Base-by-base conservation (phyloP, 305 asterid species). In the Fraxinus greggii region DNA sequence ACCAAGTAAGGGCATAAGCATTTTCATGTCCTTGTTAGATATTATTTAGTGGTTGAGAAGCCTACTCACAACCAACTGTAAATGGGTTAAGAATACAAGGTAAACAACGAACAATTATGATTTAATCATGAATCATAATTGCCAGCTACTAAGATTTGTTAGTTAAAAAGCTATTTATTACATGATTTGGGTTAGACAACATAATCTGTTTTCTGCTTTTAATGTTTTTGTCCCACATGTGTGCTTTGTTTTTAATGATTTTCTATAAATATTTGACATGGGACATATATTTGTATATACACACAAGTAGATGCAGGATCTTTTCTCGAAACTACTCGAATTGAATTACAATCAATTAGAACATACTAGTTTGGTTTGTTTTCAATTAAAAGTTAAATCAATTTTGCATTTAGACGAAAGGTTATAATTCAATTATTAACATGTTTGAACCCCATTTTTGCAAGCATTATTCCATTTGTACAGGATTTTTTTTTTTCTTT, bases 201-300 rank as follows among this genome's bases (percentile, higher is more conserved):
- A 36, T 67, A 79, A 67, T 79, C 77, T 79, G 42, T 28, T 36
- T 65, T 17, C 61, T 40, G 78, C 26, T 72, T 51, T 51, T 31
- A 13, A n/a, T 54, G 70, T 23, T 35, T 33, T 78, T 70, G 63
- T 6, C 72, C 3, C 28, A 3, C 3, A 3, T 24, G 6, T 10
- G n/a, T 26, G 19, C n/a, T 48, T 48, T 48, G 19, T 48, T 26
- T 65, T 65, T 3, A 26, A 65, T 3, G 19, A 65, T 3, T 65
- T 67, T 28, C 8, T 23, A 23, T 24, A 2, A 61, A 24, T 21
- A 7, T 67, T 67, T 67, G 36, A 24, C 24, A 51, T 17, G 61
- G 61, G 61, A 51, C 23, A 48, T 48, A 48, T 12, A 40, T 10
- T 40, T 7, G 2, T 35, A 36, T 36, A 36, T 42, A 45, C 56